A percentile compares a stretch with the other conserved stretches of the same genome.
These are phyloP conservation scores for Chalciporus piperatus DNA, from an alignment of 768 basidiomycete species.

Conservation along the genomic window DNA sequence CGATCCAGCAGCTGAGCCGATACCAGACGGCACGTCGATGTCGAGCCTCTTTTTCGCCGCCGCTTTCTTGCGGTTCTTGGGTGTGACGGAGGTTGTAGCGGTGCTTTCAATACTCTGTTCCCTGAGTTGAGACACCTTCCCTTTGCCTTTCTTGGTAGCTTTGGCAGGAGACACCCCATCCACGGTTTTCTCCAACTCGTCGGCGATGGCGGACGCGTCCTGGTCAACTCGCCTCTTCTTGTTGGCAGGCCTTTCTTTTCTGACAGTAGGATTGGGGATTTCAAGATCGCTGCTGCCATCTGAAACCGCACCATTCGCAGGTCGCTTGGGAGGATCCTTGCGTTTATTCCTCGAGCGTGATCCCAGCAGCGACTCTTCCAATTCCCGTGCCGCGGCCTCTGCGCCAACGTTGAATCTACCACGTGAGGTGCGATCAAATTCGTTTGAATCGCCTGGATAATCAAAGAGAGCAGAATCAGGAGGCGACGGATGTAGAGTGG, in stretches of 20 bases:
- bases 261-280: slow-evolving; percentile 33
- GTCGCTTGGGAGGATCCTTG: slow-evolving; percentile 50
- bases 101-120: slow-evolving; percentile 61
- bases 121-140: slow-evolving; percentile 45
- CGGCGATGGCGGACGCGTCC: slow-evolving; percentile 36
- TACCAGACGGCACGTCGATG: slow-evolving; percentile 47
- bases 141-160: slow-evolving; percentile 48
- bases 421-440: slow-evolving; percentile 22
- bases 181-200: slow-evolving; percentile 47
- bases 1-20: slow-evolving; percentile 48
- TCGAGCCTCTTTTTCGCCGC: slow-evolving; percentile 57
- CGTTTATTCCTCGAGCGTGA: slow-evolving; percentile 35
- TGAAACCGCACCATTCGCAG: slow-evolving; percentile 46
- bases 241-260: slow-evolving; percentile 41
- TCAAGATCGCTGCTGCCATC: slow-evolving; percentile 62
- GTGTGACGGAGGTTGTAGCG: slow-evolving; percentile 35
- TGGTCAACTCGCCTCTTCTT: slow-evolving; percentile 67
- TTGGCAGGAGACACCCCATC: slow-evolving; percentile 37
- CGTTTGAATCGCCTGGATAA: slow-evolving; percentile 22
- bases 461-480: slow-evolving; percentile 32
- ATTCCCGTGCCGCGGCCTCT: slow-evolving; percentile 56
- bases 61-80: slow-evolving; percentile 56
- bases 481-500: slow-evolving; percentile 38
- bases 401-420: slow-evolving; percentile 31
- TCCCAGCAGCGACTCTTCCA: slow-evolving; percentile 56